Base-by-base conservation (phyloP, 495 filamentous ascomycete genomes). In the Neurospora sp. region DNA sequence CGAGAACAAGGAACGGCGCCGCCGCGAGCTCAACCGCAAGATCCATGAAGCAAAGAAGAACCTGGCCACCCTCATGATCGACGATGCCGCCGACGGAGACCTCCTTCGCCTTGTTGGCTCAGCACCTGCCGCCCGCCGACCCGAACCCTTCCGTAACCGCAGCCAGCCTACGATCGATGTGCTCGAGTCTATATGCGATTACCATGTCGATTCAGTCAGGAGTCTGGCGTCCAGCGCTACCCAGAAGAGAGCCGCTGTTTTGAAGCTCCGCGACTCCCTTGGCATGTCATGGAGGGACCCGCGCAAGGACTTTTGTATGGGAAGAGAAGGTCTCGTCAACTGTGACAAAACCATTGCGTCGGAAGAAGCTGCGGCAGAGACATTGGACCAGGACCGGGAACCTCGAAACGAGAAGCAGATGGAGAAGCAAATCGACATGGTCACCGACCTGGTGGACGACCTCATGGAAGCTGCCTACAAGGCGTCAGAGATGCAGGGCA, bases 11-110 rank as follows among this genome's bases (percentile, higher is more conserved):
- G 84, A 88, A 69, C 78, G 84, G 73, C 86, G 90, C 72, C 86
- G 86, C 70, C 82, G 85, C 72, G 86, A 92, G 76, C 91, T 91
- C 84, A 89, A 93, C 73, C 75, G 74, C 70, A 82, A 84, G 10
- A 87, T 92, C 69, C 81, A 85, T 41, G 82, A 86, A 42, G 84
- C 86, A 39, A 81, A 75, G 69, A 70, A 70, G 20, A 71, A 31
- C 35, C 70, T 78, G 14, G 72, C 75, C 4, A 23, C 0, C 12
- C 35, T 76, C 35, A 71, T 81, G 70, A 10, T 14, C 54, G 73
- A 76, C 14, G 37, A 74, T 16, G 71, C 78, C 35, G 20, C 69
- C 2, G 73, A 76, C 48, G 42, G 44, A 18, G 79, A 81, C 72
- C 73, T 81, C 23, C 76, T 75, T 0, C 59, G 69, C 0, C 10